Evolutionary conservation across 169 alveolate species (phyloP).

Genomic region (Plasmodium vivax): DNA sequence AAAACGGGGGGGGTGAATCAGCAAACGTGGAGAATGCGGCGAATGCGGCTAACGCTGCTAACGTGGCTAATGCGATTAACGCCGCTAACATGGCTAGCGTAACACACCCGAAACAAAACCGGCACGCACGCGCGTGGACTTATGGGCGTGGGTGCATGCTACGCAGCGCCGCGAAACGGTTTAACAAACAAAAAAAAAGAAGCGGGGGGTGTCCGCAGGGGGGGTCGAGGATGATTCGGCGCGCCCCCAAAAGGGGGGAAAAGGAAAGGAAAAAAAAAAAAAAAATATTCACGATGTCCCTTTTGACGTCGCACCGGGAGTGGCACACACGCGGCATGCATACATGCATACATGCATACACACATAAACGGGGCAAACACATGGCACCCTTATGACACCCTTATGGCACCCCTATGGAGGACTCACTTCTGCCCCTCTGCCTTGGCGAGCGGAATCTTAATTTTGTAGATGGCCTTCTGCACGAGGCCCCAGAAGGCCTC

Average conservation of each 20-base stretch:
- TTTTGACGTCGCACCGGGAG: neutral
- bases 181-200: neutral
- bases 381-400: neutral
- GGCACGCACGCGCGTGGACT: neutral
- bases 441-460: constrained; percentile 59
- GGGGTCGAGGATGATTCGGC: neutral
- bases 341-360: neutral
- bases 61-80: too few species aligned
- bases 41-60: neutral
- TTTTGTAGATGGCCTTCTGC: constrained; percentile 80
- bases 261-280: neutral
- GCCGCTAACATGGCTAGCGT: neutral
- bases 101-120: neutral
- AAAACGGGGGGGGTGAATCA: too few species aligned
- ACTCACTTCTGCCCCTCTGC: constrained; percentile 7
- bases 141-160: neutral
- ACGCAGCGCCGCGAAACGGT: neutral
- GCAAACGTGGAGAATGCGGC: neutral
- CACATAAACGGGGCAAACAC: neutral
- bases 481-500: constrained; percentile 78
- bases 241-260: neutral
- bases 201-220: neutral
- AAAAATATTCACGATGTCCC: neutral
- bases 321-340: neutral
- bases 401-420: neutral